Percentiles rank a stretch among this genome's conserved stretches.
Conservation (phyloP, 495 filamentous ascomycete genomes). For the Penicillium canescens region DNA sequence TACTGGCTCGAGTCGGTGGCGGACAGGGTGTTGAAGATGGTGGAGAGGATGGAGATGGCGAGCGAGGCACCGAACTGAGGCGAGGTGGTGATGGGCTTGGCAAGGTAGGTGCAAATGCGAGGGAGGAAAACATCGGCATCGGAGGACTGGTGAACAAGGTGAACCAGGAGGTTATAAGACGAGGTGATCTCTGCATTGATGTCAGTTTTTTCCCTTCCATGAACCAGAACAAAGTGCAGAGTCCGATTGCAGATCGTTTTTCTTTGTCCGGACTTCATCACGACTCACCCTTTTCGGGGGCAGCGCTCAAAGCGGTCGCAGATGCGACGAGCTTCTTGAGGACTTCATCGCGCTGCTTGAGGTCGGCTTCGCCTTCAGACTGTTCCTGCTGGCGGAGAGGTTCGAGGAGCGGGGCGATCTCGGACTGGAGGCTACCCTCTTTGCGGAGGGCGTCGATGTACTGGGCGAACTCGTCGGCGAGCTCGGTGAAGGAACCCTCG, state of each 20-base stretch:
- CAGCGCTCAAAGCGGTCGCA: slow-evolving; percentile 68
- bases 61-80: slow-evolving; percentile 80
- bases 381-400: slow-evolving; percentile 55
- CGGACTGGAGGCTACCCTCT: slow-evolving; percentile 59
- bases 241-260: slow-evolving; percentile 22
- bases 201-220: slow-evolving; percentile 2
- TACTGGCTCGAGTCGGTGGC: slow-evolving; percentile 74
- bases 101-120: slow-evolving; percentile 82
- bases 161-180: slow-evolving; percentile 93
- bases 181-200: slow-evolving; percentile 73
- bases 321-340: slow-evolving; percentile 84
- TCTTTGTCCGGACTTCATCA: slow-evolving; percentile 8
- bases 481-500: slow-evolving; percentile 86
- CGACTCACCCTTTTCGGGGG: slow-evolving; percentile 79
- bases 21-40: slow-evolving; percentile 93
- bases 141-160: slow-evolving; percentile 82
- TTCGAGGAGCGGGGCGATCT: slow-evolving; percentile 71
- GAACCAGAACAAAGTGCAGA: slow-evolving; percentile 11
- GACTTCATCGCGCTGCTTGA: slow-evolving; percentile 76
- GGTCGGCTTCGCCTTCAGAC: slow-evolving; percentile 41
- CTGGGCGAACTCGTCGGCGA: slow-evolving; percentile 83
- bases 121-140: slow-evolving; percentile 83
- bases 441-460: slow-evolving; percentile 71
- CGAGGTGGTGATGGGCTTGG: slow-evolving; percentile 80
- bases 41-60: slow-evolving; percentile 83